phyloP scores from a whole-genome alignment of 2,329 filamentous ascomycete species.

The Sodiomyces alkalinus region DNA sequence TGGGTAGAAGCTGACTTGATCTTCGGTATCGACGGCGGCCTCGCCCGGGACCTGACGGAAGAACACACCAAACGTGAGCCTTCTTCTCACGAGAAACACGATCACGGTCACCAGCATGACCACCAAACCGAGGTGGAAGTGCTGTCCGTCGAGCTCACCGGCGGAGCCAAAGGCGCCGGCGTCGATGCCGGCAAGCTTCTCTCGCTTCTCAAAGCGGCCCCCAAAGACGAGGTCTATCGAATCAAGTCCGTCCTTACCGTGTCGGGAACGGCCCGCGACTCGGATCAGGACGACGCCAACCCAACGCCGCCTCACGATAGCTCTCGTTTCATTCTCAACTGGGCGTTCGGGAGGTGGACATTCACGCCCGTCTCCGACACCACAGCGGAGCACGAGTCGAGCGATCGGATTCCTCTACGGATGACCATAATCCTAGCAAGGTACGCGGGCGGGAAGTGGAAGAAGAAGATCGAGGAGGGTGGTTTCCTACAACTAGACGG shows the following conservation, averaged over 20 bases:
- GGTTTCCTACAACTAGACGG: constrained; percentile 36
- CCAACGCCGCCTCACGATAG: constrained; percentile 13
- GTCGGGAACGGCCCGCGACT: constrained; percentile 29
- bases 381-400: constrained; percentile 36
- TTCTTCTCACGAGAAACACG: too few species aligned
- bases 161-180: constrained; percentile 16
- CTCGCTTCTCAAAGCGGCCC: constrained; percentile 52
- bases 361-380: constrained; percentile 46
- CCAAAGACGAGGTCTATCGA: constrained; percentile 88
- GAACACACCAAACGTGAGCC: constrained; percentile 15
- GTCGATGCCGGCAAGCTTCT: constrained; percentile 48
- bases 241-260: constrained; percentile 61
- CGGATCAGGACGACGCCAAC: constrained; percentile 29
- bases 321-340: constrained; percentile 77
- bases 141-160: constrained; percentile 58
- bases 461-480: constrained; percentile 50
- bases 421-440: constrained; percentile 65
- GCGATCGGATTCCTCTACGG: constrained; percentile 40
- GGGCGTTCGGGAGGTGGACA: constrained; percentile 94
- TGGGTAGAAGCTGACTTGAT: constrained; percentile 64
- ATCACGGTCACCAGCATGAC: constrained; percentile 28
- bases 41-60: constrained; percentile 43
- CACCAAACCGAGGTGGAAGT: constrained; percentile 89
- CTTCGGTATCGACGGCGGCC: constrained; percentile 74
- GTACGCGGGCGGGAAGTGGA: constrained; percentile 63